These are phyloP conservation scores for Alloteropsis angusta DNA, from an alignment of 202 grass and related monocot species.

Conservation along the genomic window DNA sequence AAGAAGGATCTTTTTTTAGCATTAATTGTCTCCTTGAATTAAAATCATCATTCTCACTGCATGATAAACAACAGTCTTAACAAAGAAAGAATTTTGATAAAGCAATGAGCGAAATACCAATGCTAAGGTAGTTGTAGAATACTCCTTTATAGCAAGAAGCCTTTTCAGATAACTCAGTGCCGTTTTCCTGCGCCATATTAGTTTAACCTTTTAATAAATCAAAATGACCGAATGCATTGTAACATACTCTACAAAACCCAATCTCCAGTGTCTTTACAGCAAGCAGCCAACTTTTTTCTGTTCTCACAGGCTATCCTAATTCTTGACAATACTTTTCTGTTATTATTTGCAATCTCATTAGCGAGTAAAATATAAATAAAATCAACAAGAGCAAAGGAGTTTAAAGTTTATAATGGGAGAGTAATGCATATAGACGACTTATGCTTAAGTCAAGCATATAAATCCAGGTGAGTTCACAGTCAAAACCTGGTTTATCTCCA, in stretches of 20 bases:
- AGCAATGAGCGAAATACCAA: conserved; percentile 48
- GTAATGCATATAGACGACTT: not conserved
- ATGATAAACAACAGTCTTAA: not conserved
- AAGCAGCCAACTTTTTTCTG: too few species aligned
- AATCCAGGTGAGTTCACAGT: not conserved
- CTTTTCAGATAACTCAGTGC: conserved; percentile 56
- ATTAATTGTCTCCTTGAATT: not conserved
- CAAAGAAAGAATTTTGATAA: not conserved
- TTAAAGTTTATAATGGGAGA: not conserved
- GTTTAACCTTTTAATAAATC: conserved; percentile 4
- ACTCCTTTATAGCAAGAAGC: conserved; percentile 83
- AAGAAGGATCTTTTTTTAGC: not conserved
- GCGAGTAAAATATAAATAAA: not conserved
- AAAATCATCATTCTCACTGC: not conserved
- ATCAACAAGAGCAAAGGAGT: not conserved
- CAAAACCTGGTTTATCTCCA: conserved; percentile 43
- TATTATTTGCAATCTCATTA: not conserved
- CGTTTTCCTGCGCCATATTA: conserved; percentile 55
- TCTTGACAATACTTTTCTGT: not conserved
- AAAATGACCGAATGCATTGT: not conserved
- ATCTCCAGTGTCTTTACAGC: not conserved
- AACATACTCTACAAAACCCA: not conserved
- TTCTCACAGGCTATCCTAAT: too few species aligned
- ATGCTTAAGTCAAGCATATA: conserved; percentile 1
- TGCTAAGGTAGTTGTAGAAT: conserved; percentile 98